Conservation (phyloP, 1,284 basidiomycete genomes). For the Phellopilus nigrolimitatus region DNA sequence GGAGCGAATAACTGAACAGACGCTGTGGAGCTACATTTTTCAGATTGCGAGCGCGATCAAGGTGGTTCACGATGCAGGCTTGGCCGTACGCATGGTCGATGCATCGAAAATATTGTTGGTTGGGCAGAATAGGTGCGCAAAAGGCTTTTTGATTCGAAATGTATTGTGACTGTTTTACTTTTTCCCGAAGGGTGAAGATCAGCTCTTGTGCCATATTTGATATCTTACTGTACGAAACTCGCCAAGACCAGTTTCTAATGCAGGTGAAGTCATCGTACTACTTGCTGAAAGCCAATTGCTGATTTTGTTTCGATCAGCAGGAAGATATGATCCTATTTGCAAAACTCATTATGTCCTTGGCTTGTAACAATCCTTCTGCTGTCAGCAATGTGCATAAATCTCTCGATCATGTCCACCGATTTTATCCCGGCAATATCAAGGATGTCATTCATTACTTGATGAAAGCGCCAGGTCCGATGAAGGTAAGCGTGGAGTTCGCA, state of each 20-base stretch:
- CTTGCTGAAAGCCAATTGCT: not conserved
- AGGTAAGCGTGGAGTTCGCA: slow-evolving; percentile 35
- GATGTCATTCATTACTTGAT: slow-evolving; percentile 77
- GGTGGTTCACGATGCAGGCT: slow-evolving; percentile 76
- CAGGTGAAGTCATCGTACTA: slow-evolving; percentile 37
- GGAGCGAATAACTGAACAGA: slow-evolving; percentile 66
- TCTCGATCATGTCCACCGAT: slow-evolving; percentile 69
- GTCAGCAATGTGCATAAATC: slow-evolving; percentile 69
- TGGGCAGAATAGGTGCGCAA: slow-evolving; percentile 75
- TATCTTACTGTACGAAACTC: slow-evolving; percentile 72
- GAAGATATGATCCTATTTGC: slow-evolving; percentile 90
- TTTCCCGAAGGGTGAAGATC: slow-evolving; percentile 58
- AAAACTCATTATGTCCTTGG: slow-evolving; percentile 77
- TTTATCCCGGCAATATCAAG: slow-evolving; percentile 82
- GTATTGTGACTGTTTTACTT: not conserved
- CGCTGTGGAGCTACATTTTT: slow-evolving; percentile 90
- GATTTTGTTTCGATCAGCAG: slow-evolving; percentile 42
- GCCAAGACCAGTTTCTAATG: slow-evolving; percentile 52
- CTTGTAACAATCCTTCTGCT: slow-evolving; percentile 62
- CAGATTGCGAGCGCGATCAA: slow-evolving; percentile 90
- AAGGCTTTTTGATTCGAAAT: slow-evolving; percentile 6
- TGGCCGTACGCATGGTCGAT: slow-evolving; percentile 84
- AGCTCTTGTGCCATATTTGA: slow-evolving; percentile 84
- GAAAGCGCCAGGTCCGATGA: slow-evolving; percentile 62
- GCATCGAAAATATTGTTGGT: slow-evolving; percentile 87